Percentiles rank a stretch among this genome's conserved stretches.
These are phyloP conservation scores for Scutellaria baicalensis DNA, from an alignment of 257 asterid species.

Conservation along the genomic window DNA sequence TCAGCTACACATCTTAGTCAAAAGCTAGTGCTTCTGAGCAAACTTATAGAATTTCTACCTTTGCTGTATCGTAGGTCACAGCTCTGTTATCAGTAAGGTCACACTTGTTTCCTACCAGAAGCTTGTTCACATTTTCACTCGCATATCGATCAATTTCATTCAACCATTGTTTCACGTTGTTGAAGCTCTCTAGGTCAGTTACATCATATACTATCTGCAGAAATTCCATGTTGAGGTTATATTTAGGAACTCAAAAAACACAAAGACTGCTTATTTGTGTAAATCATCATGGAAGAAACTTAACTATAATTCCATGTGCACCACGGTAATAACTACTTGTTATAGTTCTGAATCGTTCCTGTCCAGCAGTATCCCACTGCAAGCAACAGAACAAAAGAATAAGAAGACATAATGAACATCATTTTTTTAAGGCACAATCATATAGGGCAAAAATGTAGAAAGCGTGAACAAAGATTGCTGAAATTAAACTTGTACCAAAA, in stretches of 20 bases:
- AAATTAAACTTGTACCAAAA: neutral
- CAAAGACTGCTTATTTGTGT: neutral
- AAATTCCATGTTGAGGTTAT: constrained; percentile 9
- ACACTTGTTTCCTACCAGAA: constrained; percentile 83
- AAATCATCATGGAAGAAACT: constrained; percentile 22
- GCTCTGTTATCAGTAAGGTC: constrained; percentile 78
- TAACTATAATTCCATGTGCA: constrained; percentile 91
- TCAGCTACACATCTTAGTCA: neutral
- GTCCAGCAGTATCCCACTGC: constrained; percentile 99
- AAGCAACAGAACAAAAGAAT: neutral
- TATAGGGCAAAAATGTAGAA: neutral
- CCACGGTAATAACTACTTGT: constrained; percentile 97
- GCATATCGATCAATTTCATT: constrained; percentile 90
- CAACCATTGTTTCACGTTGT: constrained; percentile 91
- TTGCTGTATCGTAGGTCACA: constrained; percentile 71
- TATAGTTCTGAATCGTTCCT: constrained; percentile 90
- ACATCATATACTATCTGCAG: constrained; percentile 80
- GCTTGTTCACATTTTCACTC: constrained; percentile 78
- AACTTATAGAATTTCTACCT: constrained; percentile 36
- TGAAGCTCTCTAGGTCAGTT: constrained; percentile 83
- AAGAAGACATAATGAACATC: neutral
- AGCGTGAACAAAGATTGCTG: neutral
- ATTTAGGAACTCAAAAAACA: neutral
- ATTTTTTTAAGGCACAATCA: neutral
- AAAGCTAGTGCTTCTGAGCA: neutral